Percentiles rank a stretch among this genome's conserved stretches.
phyloP scores from a whole-genome alignment of 2,329 filamentous ascomycete genomes.

The Colletotrichum tanaceti region DNA sequence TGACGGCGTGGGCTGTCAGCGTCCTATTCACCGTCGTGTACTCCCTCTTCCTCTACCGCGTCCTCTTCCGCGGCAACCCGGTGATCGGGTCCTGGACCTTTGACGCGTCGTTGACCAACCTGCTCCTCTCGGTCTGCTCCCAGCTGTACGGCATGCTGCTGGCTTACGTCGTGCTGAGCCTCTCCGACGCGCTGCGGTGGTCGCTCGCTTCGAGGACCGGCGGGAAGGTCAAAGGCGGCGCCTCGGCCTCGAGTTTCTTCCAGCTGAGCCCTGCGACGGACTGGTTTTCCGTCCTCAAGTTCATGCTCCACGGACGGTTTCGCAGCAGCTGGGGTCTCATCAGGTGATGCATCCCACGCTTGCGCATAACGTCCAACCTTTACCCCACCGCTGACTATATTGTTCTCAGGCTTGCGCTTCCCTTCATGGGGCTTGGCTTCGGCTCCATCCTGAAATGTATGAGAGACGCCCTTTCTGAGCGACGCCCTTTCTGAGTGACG shows the following conservation, averaged over 20 bases:
- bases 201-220: constrained; percentile 23
- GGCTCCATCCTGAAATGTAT: constrained; percentile 36
- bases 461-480: not conserved
- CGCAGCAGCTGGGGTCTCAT: constrained; percentile 23
- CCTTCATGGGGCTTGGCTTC: constrained; percentile 35
- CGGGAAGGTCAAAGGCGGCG: constrained; percentile 12
- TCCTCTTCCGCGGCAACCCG: constrained; percentile 28
- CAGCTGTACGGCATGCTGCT: constrained; percentile 34
- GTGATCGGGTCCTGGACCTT: constrained; percentile 23
- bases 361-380: not conserved
- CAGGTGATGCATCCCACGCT: not conserved
- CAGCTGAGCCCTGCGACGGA: constrained; percentile 36
- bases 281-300: constrained; percentile 36
- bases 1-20: constrained; percentile 24
- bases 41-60: constrained; percentile 31
- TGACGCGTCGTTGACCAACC: constrained; percentile 33
- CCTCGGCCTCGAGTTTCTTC: constrained; percentile 33
- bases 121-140: constrained; percentile 29
- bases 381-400: no score
- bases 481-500: no score
- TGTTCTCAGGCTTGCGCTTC: constrained; percentile 15
- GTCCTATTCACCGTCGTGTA: constrained; percentile 30
- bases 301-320: constrained; percentile 24
- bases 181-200: constrained; percentile 33
- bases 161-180: constrained; percentile 16